Evolutionary conservation across 2,329 filamentous ascomycete genomes (phyloP), one percentile per base, ranked within the genome.

Genomic region (Talaromyces funiculosus): DNA sequence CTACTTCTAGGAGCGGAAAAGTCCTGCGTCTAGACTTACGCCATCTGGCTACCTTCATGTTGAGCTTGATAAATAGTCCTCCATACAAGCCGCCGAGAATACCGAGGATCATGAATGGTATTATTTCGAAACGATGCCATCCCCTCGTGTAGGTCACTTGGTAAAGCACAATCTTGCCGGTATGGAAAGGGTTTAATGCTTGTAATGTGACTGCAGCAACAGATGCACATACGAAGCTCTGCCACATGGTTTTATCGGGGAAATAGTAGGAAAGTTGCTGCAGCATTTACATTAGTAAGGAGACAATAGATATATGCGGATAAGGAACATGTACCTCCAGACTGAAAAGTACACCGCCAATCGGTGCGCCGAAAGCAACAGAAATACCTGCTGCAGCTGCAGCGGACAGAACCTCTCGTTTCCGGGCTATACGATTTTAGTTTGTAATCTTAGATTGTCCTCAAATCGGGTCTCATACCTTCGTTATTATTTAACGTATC

Each of bases 171-270:
- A 97, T 88, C 74, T 99, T 95, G 58, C 93, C 94, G 1, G 92
- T 96, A 57, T 94, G 86, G 73, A 97, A 97, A 4, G 94, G 94
- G 72, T 99, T 94, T 63, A 96, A 84, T 4, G 90, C 90, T 74
- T 97, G 93, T 4, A 99, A 81, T 14, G 92, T 91, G 38, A 97
- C 90, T 18, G 94, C 93, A 16, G 92, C 94, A n/a, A 96, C 90
- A 92, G 97, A 97, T 72, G 94, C 94, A 69, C 94, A 97, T 42
- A 99, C 94, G 71, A 99, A 99, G 69, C 92, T 96, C 73, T 97
- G 94, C 94, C 94, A 99, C 94, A 99, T 97, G 9, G 94, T 97
- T 76, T 97, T 97, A 76, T 97, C 93, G 0, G 94, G 93, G 67
- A 97, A 97, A 75, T 97, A 97, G 73, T 97, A 97, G 0, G 92